These are phyloP conservation scores for Aspergillus cavernicola DNA, from an alignment of 495 filamentous ascomycete species.

Conservation along the genomic window DNA sequence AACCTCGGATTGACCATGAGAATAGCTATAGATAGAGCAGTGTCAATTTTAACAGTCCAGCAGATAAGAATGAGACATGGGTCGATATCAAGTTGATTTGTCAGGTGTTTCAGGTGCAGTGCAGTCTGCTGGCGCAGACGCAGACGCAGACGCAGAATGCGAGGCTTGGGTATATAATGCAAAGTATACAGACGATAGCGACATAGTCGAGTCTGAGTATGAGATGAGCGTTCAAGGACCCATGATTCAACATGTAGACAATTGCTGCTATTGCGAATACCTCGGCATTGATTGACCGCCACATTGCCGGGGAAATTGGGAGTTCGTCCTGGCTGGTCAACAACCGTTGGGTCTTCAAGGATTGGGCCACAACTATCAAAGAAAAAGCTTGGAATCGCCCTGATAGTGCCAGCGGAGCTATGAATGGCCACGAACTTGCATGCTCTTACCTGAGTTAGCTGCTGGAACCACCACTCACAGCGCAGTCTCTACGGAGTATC, in stretches of 20 bases:
- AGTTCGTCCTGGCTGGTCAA: not conserved
- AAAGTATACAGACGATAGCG: too few species aligned
- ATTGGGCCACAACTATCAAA: slow-evolving; percentile 14
- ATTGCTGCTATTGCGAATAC: not conserved
- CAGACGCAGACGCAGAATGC: too few species aligned
- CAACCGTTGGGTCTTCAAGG: slow-evolving; percentile 7
- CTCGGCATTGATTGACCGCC: slow-evolving; percentile 7
- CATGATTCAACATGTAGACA: not conserved
- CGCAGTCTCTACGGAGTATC: not conserved
- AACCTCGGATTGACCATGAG: not conserved
- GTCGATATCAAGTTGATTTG: not conserved
- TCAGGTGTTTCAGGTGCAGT: not conserved
- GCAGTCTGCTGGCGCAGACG: not conserved
- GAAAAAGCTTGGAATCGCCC: slow-evolving; percentile 1
- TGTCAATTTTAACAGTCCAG: too few species aligned
- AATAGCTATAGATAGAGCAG: too few species aligned
- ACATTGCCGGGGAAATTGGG: not conserved
- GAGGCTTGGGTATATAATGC: too few species aligned
- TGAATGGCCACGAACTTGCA: slow-evolving; percentile 1
- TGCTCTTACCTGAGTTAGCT: not conserved
- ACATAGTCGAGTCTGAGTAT: too few species aligned
- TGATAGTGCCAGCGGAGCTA: not conserved
- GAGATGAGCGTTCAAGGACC: too few species aligned
- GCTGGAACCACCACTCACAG: slow-evolving; percentile 3
- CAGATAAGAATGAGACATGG: too few species aligned